Evolutionary conservation across 108 stramenopile genomes (phyloP).

Genomic region (Fistulifera pelliculosa): DNA sequence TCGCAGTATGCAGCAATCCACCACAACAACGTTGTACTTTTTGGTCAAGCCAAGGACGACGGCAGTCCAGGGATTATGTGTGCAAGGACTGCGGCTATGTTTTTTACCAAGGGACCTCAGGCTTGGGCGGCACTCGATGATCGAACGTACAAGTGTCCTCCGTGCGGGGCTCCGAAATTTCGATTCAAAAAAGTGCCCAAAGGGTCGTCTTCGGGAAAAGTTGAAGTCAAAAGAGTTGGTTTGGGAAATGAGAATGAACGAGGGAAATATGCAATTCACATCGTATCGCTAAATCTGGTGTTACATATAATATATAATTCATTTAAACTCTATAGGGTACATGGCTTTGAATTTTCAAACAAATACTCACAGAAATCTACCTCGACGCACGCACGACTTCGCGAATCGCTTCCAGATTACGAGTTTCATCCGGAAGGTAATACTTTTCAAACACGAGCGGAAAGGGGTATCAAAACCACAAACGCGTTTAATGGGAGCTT

Average conservation of each 20-base stretch:
- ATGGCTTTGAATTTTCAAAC: background rate
- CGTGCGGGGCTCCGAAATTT: slow-evolving; percentile 68
- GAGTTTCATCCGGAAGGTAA: slow-evolving; percentile 85
- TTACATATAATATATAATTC: background rate
- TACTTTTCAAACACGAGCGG: slow-evolving; percentile 87
- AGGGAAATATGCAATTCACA: no score
- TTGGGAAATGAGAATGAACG: background rate
- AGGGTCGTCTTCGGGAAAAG: slow-evolving; percentile 23
- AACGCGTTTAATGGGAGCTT: slow-evolving; percentile 91
- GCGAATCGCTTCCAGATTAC: slow-evolving; percentile 88
- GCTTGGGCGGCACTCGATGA: slow-evolving; percentile 65
- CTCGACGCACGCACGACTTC: slow-evolving; percentile 39
- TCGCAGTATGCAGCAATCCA: background rate
- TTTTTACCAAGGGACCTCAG: slow-evolving; percentile 78
- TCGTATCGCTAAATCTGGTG: background rate
- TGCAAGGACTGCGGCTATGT: slow-evolving; percentile 83
- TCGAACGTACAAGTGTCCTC: slow-evolving; percentile 52
- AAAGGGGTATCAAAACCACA: slow-evolving; percentile 98
- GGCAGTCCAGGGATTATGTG: slow-evolving; percentile 72
- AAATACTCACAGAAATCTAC: background rate
- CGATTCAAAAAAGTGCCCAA: slow-evolving; percentile 86
- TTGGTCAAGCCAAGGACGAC: slow-evolving; percentile 72
- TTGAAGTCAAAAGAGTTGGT: slow-evolving; percentile 10
- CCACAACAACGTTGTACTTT: slow-evolving; percentile 24
- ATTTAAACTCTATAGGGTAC: background rate